Base-by-base conservation (phyloP, 1,139 yeast genomes). In the Kodamaea plutei region DNA sequence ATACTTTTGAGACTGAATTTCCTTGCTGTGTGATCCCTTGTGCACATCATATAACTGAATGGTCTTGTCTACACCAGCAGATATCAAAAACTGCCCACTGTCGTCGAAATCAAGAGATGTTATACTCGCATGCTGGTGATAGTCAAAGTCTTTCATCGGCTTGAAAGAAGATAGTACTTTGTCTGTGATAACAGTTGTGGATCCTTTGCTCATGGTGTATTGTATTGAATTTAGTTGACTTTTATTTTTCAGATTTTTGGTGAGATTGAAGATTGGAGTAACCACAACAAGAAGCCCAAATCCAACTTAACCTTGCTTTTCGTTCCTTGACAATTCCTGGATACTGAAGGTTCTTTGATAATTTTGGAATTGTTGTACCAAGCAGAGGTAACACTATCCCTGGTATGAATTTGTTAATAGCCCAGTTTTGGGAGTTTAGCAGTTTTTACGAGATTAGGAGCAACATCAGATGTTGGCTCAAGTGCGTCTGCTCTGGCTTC, bases 91-190 rank as follows among this genome's bases (percentile, higher is more conserved):
- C 43, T 81, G 84, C 4, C 98, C 98, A 6, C 84, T 67, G 44
- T 83, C 93, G 52, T 88, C 95, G 51, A 79, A 91, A 48, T 84
- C 89, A 16, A 91, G 56, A 14, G 96, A 84, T 4, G 96, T 85
- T 8, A 88, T 73, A 6, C 80, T 64, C 3, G 74, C 71, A 16
- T 65, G 66, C 34, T 73, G 68, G 44, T 79, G 84, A 44, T 73
- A 69, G 31, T 70, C 61, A 39, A 84, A 73, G 13, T 73, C 58
- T 50, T 81, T 87, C 23, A 71, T 61, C 26, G 79, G 85, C 39
- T 60, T 56, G 47, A 82, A 68, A 20, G 73, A 50, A 23, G 59
- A 48, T 31, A 81, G 52, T n/a, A 65, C 54, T 21, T 63, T 64
- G 27, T 61, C 64, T 9, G 65, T 60, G 31, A 78, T 49, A n/a